Base-by-base conservation (phyloP, 768 basidiomycete genomes). In the Calvatia gigantea region DNA sequence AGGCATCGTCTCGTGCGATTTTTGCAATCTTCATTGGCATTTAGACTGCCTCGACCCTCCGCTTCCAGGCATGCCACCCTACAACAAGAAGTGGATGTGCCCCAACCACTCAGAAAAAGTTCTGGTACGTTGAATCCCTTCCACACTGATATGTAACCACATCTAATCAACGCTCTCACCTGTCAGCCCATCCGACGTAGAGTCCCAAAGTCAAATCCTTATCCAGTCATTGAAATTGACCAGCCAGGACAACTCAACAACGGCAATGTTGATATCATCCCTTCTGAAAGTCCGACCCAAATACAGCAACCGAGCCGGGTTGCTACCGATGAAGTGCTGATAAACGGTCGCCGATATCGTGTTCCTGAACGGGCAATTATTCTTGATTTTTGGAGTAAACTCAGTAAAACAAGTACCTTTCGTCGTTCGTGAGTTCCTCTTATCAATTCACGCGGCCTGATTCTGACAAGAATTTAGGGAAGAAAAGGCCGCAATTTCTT, bases 41-140 rank as follows among this genome's bases (percentile, higher is more conserved):
- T 81, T 98, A 54, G 97, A 98, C 68, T 99, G 97, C 63, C 76
- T 98, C 27, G 88, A 92, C 63, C 97, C 96, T 14, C 97, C 97
- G 6, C 73, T 96, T 57, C 75, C 87, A 21, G 79, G 79, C 37
- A 86, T 98, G 81, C 97, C 97, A 2, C 80, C 88, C 11, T 84
- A 87, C 56, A 84, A 84, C 61, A 90, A 86, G 76, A 97, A 95
- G 69, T 99, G 96, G 95, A 97, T 96, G 94, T 99, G 97, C 69
- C 97, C 97, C 6, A 93, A 96, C 65, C 97, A 99, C 66, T 86
- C 85, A n/a, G 94, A 97, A 61, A 84, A 85, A 56, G 79, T 86
- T 51, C 69, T 91, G 57, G 95, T 96, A 67, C 70, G 92, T 55
- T 56, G 58, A 37, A 19, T 21, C 7, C 17, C 27, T 12, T 6